Evolutionary conservation across 2,329 filamentous ascomycete species (phyloP).

Genomic region (Cytospora chrysosperma): DNA sequence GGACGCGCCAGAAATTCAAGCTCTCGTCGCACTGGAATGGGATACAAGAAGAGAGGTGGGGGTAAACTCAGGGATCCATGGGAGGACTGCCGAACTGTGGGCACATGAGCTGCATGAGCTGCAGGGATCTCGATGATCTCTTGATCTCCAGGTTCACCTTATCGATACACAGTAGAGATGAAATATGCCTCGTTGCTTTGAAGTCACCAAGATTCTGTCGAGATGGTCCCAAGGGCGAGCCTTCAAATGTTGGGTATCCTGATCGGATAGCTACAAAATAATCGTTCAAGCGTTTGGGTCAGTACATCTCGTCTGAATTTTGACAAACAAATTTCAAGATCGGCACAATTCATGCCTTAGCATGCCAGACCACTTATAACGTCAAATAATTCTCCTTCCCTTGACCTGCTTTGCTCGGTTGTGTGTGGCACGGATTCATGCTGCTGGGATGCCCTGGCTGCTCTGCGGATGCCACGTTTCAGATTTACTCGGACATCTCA

Average conservation of each 20-base stretch:
- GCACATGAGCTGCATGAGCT: conserved; percentile 5
- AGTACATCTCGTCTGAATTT: neutral
- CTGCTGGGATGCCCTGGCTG: neutral
- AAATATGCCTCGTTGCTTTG: neutral
- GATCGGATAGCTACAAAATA: neutral
- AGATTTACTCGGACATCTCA: neutral
- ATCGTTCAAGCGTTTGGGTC: no score
- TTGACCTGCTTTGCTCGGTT: neutral
- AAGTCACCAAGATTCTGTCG: neutral
- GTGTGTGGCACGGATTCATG: neutral
- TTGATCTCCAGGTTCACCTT: neutral
- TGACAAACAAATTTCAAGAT: neutral
- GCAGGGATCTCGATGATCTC: conserved; percentile 2
- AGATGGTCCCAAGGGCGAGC: no score
- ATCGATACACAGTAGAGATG: neutral
- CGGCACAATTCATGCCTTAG: neutral
- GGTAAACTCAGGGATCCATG: neutral
- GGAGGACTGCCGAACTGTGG: conserved; percentile 3
- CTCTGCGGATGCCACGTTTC: neutral
- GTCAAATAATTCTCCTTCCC: neutral
- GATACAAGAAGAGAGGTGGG: neutral
- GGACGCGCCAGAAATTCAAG: neutral
- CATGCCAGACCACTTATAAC: neutral
- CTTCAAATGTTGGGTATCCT: neutral
- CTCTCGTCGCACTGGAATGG: neutral